Conservation (phyloP, 345 rosid genomes). For the Hypericum androsaemum region DNA sequence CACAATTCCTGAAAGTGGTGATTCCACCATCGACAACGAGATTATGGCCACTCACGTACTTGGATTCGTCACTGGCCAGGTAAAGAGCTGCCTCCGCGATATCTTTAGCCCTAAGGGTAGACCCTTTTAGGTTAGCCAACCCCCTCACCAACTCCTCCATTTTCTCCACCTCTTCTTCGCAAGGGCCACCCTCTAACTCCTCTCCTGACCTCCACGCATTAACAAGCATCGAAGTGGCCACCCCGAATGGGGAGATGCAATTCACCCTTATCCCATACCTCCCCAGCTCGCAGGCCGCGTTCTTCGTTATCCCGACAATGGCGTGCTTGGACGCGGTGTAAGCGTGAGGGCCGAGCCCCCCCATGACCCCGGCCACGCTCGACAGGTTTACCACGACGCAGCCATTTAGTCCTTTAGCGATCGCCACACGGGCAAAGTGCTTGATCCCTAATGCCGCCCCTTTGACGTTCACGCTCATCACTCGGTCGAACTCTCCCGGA, state of each 20-base stretch:
- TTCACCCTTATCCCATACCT: constrained; percentile 65
- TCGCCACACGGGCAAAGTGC: constrained; percentile 76
- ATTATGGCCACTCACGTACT: constrained; percentile 75
- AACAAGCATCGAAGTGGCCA: constrained; percentile 67
- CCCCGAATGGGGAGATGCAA: constrained; percentile 82
- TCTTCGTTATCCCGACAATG: constrained; percentile 69
- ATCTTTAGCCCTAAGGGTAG: constrained; percentile 48
- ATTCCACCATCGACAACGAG: constrained; percentile 84
- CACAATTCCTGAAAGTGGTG: constrained; percentile 63
- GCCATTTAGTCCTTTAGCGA: constrained; percentile 36
- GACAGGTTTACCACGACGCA: constrained; percentile 67
- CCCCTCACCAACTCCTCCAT: constrained; percentile 64
- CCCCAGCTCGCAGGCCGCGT: constrained; percentile 72
- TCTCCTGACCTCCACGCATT: constrained; percentile 44
- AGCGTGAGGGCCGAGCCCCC: constrained; percentile 81
- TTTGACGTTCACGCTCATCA: constrained; percentile 62
- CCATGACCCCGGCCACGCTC: constrained; percentile 76
- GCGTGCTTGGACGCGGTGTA: constrained; percentile 88
- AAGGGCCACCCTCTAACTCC: constrained; percentile 26
- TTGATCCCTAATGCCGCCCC: constrained; percentile 66
- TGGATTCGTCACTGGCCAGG: constrained; percentile 78
- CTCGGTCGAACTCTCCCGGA: constrained; percentile 48
- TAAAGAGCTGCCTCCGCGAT: constrained; percentile 78
- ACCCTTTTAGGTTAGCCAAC: constrained; percentile 48
- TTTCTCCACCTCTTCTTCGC: constrained; percentile 39